phyloP scores from a whole-genome alignment of 495 filamentous ascomycete species.

The Hypoxylon perforatum region DNA sequence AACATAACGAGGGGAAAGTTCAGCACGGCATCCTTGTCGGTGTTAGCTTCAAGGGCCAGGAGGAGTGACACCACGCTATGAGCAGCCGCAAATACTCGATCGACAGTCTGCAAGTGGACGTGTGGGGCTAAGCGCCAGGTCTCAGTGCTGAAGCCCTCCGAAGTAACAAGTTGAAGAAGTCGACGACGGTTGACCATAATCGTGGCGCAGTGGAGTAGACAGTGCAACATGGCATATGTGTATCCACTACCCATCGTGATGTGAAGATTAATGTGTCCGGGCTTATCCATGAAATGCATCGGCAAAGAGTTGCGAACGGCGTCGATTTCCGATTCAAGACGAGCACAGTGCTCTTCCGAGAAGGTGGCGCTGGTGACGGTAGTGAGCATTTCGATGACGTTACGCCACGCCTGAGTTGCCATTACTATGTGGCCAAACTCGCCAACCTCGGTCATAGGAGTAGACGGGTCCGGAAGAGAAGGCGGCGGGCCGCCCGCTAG shows the following conservation, averaged over 20 bases:
- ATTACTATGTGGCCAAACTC: conserved; percentile 64
- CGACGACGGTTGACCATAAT: conserved; percentile 64
- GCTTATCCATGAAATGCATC: conserved; percentile 61
- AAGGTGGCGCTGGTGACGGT: conserved; percentile 57
- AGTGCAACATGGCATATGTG: conserved; percentile 64
- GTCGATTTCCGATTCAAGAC: conserved; percentile 58
- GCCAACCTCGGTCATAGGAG: conserved; percentile 54
- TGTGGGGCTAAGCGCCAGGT: conserved; percentile 56
- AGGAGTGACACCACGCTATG: conserved; percentile 61
- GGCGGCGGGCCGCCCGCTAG: conserved; percentile 52
- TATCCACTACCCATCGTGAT: conserved; percentile 65
- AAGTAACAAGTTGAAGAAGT: conserved; percentile 60
- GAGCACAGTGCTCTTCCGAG: conserved; percentile 55
- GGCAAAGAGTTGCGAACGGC: conserved; percentile 56
- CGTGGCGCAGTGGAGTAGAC: conserved; percentile 60
- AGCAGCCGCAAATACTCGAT: conserved; percentile 60
- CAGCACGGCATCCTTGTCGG: conserved; percentile 60
- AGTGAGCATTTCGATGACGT: conserved; percentile 64
- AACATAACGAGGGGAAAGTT: conserved; percentile 65
- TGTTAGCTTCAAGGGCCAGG: conserved; percentile 55
- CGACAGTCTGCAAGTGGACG: conserved; percentile 52
- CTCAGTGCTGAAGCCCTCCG: conserved; percentile 57
- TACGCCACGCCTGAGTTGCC: conserved; percentile 63
- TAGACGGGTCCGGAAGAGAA: conserved; percentile 45
- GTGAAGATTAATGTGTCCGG: conserved; percentile 61